Percentiles rank a stretch among this genome's conserved stretches.
Evolutionary conservation across 2,329 filamentous ascomycete genomes (phyloP).

Genomic region (Metarhizium humberi): DNA sequence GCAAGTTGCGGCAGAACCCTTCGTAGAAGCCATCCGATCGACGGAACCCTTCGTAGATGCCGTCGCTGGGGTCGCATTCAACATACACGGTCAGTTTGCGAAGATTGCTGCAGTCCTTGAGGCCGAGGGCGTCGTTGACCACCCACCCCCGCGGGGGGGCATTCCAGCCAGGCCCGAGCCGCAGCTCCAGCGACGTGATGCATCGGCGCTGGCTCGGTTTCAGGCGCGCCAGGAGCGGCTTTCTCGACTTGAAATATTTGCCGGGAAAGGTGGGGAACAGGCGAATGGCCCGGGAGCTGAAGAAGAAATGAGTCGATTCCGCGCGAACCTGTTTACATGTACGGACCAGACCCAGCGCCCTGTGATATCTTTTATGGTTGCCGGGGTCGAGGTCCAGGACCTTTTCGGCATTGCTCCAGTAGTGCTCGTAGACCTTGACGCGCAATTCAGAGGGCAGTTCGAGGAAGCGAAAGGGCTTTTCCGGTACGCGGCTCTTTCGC

Average conservation of each 20-base stretch:
- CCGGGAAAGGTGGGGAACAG: conserved; percentile 58
- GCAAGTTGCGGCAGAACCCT: conserved; percentile 48
- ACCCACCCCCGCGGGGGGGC: conserved; percentile 63
- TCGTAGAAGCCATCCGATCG: conserved; percentile 61
- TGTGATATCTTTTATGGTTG: conserved; percentile 53
- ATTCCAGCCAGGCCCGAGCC: conserved; percentile 65
- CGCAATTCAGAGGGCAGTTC: conserved; percentile 61
- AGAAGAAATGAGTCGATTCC: conserved; percentile 59
- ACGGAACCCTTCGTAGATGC: conserved; percentile 58
- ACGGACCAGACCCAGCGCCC: conserved; percentile 50
- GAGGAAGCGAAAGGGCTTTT: conserved; percentile 53
- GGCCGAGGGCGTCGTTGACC: conserved; percentile 53
- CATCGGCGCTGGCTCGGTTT: conserved; percentile 48
- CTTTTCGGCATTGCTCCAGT: conserved; percentile 43
- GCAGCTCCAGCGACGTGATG: conserved; percentile 57
- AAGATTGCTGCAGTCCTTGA: conserved; percentile 51
- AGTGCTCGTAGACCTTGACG: conserved; percentile 56
- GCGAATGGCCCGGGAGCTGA: conserved; percentile 51
- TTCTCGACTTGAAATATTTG: conserved; percentile 63
- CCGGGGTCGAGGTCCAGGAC: conserved; percentile 58
- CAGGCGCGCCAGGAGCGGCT: conserved; percentile 59
- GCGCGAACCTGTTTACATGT: conserved; percentile 50
- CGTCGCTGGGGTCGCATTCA: conserved; percentile 61
- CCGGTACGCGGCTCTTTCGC: conserved; percentile 22
- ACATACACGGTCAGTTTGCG: conserved; percentile 57